Conservation (phyloP, 345 rosid species). For the Brassica nigra region DNA sequence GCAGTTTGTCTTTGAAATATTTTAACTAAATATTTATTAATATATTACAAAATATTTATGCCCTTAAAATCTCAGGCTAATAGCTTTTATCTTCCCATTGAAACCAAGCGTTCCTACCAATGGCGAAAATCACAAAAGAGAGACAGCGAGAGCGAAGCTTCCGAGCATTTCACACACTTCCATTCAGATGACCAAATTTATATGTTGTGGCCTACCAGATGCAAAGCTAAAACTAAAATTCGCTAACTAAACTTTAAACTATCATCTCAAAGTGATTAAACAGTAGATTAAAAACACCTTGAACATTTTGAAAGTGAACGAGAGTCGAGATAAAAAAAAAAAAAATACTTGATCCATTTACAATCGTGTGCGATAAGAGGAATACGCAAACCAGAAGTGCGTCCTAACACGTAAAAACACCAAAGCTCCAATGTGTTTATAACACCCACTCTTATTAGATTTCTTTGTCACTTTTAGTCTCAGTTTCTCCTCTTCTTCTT, state of each 20-base stretch:
- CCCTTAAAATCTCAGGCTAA: too few relatives aligned
- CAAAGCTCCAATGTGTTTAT: not conserved
- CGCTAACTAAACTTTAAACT: not conserved
- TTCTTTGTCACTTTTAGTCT: not conserved
- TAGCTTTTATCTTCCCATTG: too few relatives aligned
- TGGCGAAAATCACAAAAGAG: not conserved
- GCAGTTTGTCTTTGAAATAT: too few relatives aligned
- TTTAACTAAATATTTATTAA: too few relatives aligned
- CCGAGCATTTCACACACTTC: not conserved
- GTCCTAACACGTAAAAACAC: not conserved
- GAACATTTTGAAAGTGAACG: not conserved
- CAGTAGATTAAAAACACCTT: too few relatives aligned
- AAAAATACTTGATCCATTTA: conserved; percentile 4
- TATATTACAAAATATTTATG: too few relatives aligned
- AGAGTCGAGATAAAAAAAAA: not conserved
- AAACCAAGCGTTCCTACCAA: not conserved
- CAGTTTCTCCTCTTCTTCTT: conserved; percentile 76
- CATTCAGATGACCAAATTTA: not conserved
- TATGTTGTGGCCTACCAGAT: not conserved
- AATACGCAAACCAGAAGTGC: not conserved
- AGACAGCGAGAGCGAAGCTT: not conserved
- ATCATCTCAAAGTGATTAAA: not conserved
- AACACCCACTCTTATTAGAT: not conserved
- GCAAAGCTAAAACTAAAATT: not conserved
- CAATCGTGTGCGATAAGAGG: not conserved